phyloP scores from a whole-genome alignment of 805 yeast species.

The Candida koratica region DNA sequence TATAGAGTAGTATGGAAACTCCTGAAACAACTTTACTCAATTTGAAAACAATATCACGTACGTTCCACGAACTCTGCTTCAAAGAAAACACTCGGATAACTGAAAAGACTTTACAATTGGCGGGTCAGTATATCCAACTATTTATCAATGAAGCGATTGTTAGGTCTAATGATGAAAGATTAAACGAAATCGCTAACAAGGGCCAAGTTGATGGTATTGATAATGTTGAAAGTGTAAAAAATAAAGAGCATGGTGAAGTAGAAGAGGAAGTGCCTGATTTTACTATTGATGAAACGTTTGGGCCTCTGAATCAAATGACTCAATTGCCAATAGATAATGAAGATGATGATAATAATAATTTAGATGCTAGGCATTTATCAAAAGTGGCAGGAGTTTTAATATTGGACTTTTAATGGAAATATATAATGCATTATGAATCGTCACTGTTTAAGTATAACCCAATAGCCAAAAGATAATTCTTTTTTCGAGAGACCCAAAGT shows the following conservation, averaged over 20 bases:
- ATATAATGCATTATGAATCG: background rate
- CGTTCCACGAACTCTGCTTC: conserved; percentile 51
- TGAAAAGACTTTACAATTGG: conserved; percentile 44
- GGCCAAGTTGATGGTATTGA: conserved; percentile 33
- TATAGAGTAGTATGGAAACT: background rate
- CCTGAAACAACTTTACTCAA: conserved; percentile 5
- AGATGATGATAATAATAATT: conserved; percentile 28
- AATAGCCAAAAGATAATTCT: conserved; percentile 23
- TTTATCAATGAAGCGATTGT: conserved; percentile 58
- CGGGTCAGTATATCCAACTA: conserved; percentile 51
- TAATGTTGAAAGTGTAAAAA: conserved; percentile 17
- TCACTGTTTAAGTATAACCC: conserved; percentile 18
- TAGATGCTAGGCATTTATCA: conserved; percentile 54
- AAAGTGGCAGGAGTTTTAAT: conserved; percentile 55
- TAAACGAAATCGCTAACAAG: conserved; percentile 23
- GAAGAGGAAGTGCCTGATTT: conserved; percentile 18
- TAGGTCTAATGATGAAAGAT: conserved; percentile 52
- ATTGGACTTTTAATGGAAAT: conserved; percentile 40
- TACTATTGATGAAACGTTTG: conserved; percentile 15
- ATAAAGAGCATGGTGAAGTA: conserved; percentile 14
- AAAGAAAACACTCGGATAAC: conserved; percentile 47
- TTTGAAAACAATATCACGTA: conserved; percentile 42
- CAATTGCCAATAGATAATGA: conserved; percentile 7
- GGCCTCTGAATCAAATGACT: conserved; percentile 5
- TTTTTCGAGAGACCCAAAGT: conserved; percentile 14